Evolutionary conservation across 2,329 filamentous ascomycete genomes (phyloP).

Genomic region (Ophiostoma novo-ulmi): DNA sequence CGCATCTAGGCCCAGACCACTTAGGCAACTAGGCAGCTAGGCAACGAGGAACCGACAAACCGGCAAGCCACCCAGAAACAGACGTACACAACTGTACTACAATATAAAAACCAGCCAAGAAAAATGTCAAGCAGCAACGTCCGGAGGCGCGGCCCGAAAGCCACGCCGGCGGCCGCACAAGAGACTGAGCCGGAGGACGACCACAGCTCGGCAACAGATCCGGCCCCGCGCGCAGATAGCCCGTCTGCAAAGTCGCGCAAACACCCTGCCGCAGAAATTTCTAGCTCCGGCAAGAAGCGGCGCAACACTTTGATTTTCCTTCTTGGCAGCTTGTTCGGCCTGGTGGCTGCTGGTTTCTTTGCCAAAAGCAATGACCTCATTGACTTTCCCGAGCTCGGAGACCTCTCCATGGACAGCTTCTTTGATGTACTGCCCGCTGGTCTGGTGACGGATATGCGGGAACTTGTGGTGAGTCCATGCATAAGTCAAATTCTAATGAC

Average conservation of each 20-base stretch:
- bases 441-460: slow-evolving; percentile 77
- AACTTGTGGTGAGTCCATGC: slow-evolving; percentile 62
- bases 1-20: neutral
- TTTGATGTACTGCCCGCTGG: slow-evolving; percentile 84
- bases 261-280: neutral
- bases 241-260: slow-evolving; percentile 9
- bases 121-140: slow-evolving; percentile 17
- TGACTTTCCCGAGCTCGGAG: slow-evolving; percentile 64
- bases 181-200: neutral
- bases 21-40: neutral
- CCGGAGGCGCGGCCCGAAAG: slow-evolving; percentile 20
- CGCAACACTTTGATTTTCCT: slow-evolving; percentile 77
- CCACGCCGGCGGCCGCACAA: neutral
- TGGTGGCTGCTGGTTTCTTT: slow-evolving; percentile 85
- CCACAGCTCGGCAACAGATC: neutral
- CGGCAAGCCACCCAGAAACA: neutral
- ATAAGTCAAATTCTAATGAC: neutral
- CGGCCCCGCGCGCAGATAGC: neutral
- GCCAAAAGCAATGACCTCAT: slow-evolving; percentile 86
- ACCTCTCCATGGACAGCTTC: slow-evolving; percentile 77
- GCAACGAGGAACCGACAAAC: neutral
- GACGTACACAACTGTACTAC: neutral
- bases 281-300: slow-evolving; percentile 52
- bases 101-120: neutral
- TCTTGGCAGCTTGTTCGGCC: slow-evolving; percentile 82